A percentile compares a stretch with the other conserved stretches of the same genome.
Conservation (phyloP, 768 basidiomycete genomes). For the Imleria badia region DNA sequence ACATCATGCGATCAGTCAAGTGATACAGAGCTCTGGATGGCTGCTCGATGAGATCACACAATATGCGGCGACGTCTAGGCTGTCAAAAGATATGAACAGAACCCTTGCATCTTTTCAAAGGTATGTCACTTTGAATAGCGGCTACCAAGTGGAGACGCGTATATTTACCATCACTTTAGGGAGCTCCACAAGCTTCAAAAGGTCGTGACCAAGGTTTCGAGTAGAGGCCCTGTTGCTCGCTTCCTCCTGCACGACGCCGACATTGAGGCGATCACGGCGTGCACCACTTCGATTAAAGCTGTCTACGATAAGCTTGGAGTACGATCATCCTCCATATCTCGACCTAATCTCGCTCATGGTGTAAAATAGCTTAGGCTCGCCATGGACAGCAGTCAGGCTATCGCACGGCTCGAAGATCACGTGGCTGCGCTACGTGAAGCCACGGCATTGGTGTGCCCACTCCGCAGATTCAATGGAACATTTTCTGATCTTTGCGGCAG, state of each 20-base stretch:
- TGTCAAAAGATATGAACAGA: conserved; percentile 5
- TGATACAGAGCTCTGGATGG: conserved; percentile 15
- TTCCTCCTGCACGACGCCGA: conserved; percentile 13
- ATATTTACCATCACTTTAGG: neutral
- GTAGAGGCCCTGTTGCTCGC: neutral
- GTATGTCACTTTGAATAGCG: neutral
- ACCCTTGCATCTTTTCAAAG: neutral
- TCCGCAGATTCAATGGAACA: neutral
- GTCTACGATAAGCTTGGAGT: conserved; percentile 10
- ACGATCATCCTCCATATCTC: neutral
- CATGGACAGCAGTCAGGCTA: conserved; percentile 5
- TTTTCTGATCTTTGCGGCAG: conserved; percentile 1
- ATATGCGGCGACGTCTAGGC: neutral
- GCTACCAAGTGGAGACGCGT: too few relatives aligned
- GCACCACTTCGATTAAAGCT: conserved; percentile 9
- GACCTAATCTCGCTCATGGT: neutral
- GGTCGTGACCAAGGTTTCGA: conserved; percentile 5
- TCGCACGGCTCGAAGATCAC: conserved; percentile 13
- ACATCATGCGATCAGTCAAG: conserved; percentile 13
- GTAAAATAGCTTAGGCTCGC: conserved; percentile 10
- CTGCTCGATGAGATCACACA: conserved; percentile 11
- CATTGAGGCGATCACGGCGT: conserved; percentile 5
- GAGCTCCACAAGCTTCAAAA: conserved; percentile 6
- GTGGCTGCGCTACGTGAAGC: neutral
- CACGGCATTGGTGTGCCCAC: neutral